phyloP scores from a whole-genome alignment of 2,329 filamentous ascomycete species.

The Shiraia bambusicola region DNA sequence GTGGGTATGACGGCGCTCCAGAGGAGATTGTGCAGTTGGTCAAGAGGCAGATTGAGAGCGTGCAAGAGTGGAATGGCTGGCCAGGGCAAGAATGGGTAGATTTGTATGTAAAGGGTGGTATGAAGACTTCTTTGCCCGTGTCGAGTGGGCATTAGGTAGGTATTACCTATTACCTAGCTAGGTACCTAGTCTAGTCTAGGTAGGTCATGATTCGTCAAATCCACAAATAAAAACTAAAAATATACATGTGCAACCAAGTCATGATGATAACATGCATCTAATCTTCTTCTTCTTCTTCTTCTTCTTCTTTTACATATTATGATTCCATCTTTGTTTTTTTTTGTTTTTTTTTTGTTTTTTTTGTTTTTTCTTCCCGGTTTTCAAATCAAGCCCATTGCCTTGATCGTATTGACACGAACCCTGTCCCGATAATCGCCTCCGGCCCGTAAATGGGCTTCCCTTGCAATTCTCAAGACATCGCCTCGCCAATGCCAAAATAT shows the following conservation, averaged over 20 bases:
- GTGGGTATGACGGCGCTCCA: conserved; percentile 17
- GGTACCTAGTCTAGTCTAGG: too few relatives aligned
- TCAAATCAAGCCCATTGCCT: conserved; percentile 31
- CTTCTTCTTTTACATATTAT: too few relatives aligned
- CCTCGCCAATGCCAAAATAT: conserved; percentile 33
- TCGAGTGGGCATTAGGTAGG: not conserved
- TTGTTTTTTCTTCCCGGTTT: too few relatives aligned
- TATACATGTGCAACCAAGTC: too few relatives aligned
- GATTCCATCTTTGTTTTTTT: too few relatives aligned
- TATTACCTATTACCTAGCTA: too few relatives aligned
- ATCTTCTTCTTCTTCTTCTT: too few relatives aligned
- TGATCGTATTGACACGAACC: conserved; percentile 33
- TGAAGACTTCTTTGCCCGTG: conserved; percentile 23
- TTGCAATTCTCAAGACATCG: conserved; percentile 28
- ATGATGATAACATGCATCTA: too few relatives aligned
- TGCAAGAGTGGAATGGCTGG: conserved; percentile 49
- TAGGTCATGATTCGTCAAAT: too few relatives aligned
- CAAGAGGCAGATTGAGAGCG: conserved; percentile 35
- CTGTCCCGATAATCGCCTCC: conserved; percentile 22
- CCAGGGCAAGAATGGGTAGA: conserved; percentile 45
- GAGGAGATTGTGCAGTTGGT: conserved; percentile 37
- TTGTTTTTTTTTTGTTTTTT: too few relatives aligned
- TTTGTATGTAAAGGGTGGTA: conserved; percentile 29
- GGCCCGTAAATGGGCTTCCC: conserved; percentile 13
- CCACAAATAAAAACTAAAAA: too few relatives aligned